phyloP scores from a whole-genome alignment of 1,139 yeast species.

The Eremothecium cymbalariae region DNA sequence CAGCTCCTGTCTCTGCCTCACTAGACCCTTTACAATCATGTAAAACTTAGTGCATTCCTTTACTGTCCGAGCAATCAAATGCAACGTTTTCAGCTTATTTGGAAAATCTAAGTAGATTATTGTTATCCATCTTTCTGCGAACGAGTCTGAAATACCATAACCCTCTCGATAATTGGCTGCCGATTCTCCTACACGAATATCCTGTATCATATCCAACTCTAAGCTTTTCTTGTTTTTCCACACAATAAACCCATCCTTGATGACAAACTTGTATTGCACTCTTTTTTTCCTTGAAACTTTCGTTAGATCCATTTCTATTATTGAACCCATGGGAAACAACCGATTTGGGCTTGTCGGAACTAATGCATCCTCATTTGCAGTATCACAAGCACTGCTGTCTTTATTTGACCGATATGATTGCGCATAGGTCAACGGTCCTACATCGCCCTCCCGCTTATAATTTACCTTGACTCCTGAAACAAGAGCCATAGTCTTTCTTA shows the following conservation, averaged over 20 bases:
- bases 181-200: slow-evolving; percentile 55
- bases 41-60: slow-evolving; percentile 53
- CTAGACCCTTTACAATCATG: slow-evolving; percentile 39
- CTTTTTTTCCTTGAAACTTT: slow-evolving; percentile 29
- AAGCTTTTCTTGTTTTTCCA: slow-evolving; percentile 33
- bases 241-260: slow-evolving; percentile 20
- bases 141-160: slow-evolving; percentile 60
- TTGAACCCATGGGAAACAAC: slow-evolving; percentile 19
- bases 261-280: slow-evolving; percentile 18
- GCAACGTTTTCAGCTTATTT: slow-evolving; percentile 56
- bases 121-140: slow-evolving; percentile 67
- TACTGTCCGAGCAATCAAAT: slow-evolving; percentile 61
- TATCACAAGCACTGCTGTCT: slow-evolving; percentile 1
- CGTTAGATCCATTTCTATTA: slow-evolving; percentile 11
- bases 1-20: slow-evolving; percentile 42
- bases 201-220: slow-evolving; percentile 64
- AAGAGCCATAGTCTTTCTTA: slow-evolving; percentile 6
- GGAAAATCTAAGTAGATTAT: slow-evolving; percentile 47
- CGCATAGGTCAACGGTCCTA: slow-evolving; percentile 24
- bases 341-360: too few relatives aligned
- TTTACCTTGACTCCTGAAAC: slow-evolving; percentile 11
- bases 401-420: slow-evolving; percentile 11
- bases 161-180: slow-evolving; percentile 83
- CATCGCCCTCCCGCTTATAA: slow-evolving; percentile 8
- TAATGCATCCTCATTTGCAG: slow-evolving; percentile 8